A percentile compares a stretch with the other conserved stretches of the same genome.
Evolutionary conservation across 2,329 filamentous ascomycete species (phyloP).

Genomic region (Fusarium fujikuroi): DNA sequence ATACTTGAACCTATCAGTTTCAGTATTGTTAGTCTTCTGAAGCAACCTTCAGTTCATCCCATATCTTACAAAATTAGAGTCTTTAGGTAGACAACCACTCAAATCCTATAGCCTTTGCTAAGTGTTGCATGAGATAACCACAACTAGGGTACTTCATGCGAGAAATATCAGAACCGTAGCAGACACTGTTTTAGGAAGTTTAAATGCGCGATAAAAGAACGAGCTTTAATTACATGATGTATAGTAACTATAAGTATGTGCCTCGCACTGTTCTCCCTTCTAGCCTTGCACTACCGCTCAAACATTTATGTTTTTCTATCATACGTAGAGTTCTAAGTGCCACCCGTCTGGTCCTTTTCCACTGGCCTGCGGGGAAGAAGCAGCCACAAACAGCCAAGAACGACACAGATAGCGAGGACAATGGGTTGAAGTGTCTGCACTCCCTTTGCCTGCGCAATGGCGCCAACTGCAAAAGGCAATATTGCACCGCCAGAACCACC

Average conservation of each 20-base stretch:
- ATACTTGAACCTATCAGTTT: too few species aligned
- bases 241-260: rapidly evolving
- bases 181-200: too few species aligned
- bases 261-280: rapidly evolving
- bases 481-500: neutral
- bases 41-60: neutral
- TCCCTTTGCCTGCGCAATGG: neutral
- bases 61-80: too few species aligned
- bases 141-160: neutral
- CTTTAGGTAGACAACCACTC: neutral
- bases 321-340: neutral
- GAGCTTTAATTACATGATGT: rapidly evolving
- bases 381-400: neutral
- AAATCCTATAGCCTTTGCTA: neutral
- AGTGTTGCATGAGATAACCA: neutral
- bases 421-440: neutral
- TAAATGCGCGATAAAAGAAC: neutral
- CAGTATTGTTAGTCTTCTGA: neutral
- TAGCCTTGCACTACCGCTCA: neutral
- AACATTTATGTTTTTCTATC: too few species aligned
- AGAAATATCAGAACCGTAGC: too few species aligned
- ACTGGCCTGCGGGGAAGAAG: neutral
- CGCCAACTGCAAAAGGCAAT: neutral
- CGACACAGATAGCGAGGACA: neutral
- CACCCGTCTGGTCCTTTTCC: neutral